Base-by-base conservation (phyloP, 179 eudicot species). In the Nepenthes alata region DNA sequence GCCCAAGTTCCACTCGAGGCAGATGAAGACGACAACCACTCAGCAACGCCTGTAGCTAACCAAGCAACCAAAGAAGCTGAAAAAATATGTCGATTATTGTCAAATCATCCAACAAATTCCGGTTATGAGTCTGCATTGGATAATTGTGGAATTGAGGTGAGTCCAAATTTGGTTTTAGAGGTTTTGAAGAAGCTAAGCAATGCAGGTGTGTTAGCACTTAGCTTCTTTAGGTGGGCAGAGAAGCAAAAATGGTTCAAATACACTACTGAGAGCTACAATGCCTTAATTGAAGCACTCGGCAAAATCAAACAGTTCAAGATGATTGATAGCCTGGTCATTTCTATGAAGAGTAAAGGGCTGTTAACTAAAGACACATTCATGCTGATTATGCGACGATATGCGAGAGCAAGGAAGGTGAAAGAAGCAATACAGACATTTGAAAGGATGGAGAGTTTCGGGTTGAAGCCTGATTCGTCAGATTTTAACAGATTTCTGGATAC, bases 161-260 rank as follows among this genome's bases (percentile, higher is more conserved):
- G 80, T 11, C 79, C 88, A 38, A 8, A 5, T n/a, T 59, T 79
- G 58, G 89, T 78, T 53, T 52, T 76, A 3, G 76, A 81, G 61
- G 77, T 83, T 67, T 48, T 85, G 62, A 83, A 69, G 53, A 83
- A 74, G 66, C 78, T 90, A 7, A 85, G 77, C 61, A 85, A 90
- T 72, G 80, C 88, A 4, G 97, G 97, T 6, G 70, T 74, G 52
- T 65, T 81, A 2, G 91, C 95, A 4, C 75, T 87, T 7, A 67
- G 78, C 15, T 90, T 87, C 71, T 87, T 85, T 76, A 73, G 76
- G 63, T 87, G 95, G 88, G 95, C 88, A 10, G 91, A 81, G 72
- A 81, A 78, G 69, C 83, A 68, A 67, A 69, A 62, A 6, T 83
- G 81, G 14, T 80, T 83, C 66, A 61, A 72, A n/a, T 67, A 80